Base-by-base conservation (phyloP, 2,329 filamentous ascomycete species). In the Claviceps capensis region DNA sequence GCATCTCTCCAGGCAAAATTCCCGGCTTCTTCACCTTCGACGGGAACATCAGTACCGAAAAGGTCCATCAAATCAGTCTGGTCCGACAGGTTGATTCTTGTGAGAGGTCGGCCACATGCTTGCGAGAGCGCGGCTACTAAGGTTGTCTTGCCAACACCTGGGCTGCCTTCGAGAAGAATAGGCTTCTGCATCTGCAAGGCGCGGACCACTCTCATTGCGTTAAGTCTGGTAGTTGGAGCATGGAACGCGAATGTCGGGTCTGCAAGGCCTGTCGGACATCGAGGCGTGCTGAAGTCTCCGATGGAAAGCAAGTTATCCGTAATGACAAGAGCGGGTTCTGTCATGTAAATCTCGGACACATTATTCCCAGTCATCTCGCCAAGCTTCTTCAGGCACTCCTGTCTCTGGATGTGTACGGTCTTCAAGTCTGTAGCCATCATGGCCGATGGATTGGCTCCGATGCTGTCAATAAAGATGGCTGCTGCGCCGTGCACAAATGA, bases 51-150 rank as follows among this genome's bases (percentile, higher is more conserved):
- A 0, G 91, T 95, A 54, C 93, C 93, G 65, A 98, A 98, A 1
- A 98, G 73, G 65, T 98, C 93, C 78, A 97, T 96, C 48, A 98
- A 72, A 67, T 98, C 93, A 0, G 94, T 98, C 69, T 98, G 93
- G 60, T 98, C 93, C 0, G 93, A 97, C 54, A 99, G 74, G 63
- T 99, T 99, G 68, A 99, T 96, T 60, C 93, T 80, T 0, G 89
- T 95, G 56, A 99, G 70, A 7, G 86, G 85, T 55, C 84, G 84
- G 5, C 90, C 88, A 57, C 88, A 85, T 4, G 84, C 82, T 58
- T 79, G 78, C 1, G 94, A 86, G 46, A 98, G 73, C 0, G 93
- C 90, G 46, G 85, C 84, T 22, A 99, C 82, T 14, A 99, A 76
- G 1, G 91, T 95, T 0, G 93, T 99, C 72, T 98, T 99, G 52